Conservation (phyloP, 495 filamentous ascomycete species). For the Thermothielavioides terrestris region DNA sequence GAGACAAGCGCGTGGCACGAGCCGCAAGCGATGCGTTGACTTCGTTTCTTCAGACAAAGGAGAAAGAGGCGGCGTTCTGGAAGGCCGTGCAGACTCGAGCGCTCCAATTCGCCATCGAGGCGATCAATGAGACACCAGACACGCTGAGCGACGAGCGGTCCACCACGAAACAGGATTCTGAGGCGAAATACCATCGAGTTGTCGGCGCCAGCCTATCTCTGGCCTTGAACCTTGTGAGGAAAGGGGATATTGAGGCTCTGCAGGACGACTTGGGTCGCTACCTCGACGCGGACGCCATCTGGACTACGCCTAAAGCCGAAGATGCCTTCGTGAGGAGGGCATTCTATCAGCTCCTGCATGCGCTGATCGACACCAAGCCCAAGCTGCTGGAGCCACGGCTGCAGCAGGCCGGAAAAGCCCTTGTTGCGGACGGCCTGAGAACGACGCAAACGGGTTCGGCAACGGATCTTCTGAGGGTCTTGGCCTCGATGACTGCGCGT, state of each 20-base stretch:
- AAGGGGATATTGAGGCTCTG: slow-evolving; percentile 46
- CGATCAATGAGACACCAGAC: slow-evolving; percentile 65
- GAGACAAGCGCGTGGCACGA: slow-evolving; percentile 61
- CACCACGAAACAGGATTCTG: slow-evolving; percentile 71
- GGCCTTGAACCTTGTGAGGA: slow-evolving; percentile 44
- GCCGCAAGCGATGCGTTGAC: slow-evolving; percentile 67
- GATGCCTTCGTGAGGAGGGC: slow-evolving; percentile 66
- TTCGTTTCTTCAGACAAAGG: slow-evolving; percentile 63
- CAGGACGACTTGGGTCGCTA: slow-evolving; percentile 44
- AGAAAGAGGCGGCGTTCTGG: slow-evolving; percentile 69
- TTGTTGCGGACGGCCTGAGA: slow-evolving; percentile 62
- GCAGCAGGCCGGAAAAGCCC: slow-evolving; percentile 50
- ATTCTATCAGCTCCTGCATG: slow-evolving; percentile 57
- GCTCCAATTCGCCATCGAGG: slow-evolving; percentile 70
- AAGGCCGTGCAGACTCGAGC: slow-evolving; percentile 65
- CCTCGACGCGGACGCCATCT: slow-evolving; percentile 56
- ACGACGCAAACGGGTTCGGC: slow-evolving; percentile 64
- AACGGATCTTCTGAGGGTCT: slow-evolving; percentile 53
- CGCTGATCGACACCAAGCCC: slow-evolving; percentile 48
- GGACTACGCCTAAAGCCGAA: slow-evolving; percentile 58
- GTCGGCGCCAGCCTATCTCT: slow-evolving; percentile 56
- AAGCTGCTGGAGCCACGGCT: slow-evolving; percentile 44
- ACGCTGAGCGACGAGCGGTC: slow-evolving; percentile 85
- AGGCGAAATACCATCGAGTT: slow-evolving; percentile 75
- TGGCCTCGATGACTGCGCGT: slow-evolving; percentile 51